Evolutionary conservation across 2,329 filamentous ascomycete species (phyloP), one percentile per base, ranked within the genome.

Genomic region (Amylocarpus encephaloides): DNA sequence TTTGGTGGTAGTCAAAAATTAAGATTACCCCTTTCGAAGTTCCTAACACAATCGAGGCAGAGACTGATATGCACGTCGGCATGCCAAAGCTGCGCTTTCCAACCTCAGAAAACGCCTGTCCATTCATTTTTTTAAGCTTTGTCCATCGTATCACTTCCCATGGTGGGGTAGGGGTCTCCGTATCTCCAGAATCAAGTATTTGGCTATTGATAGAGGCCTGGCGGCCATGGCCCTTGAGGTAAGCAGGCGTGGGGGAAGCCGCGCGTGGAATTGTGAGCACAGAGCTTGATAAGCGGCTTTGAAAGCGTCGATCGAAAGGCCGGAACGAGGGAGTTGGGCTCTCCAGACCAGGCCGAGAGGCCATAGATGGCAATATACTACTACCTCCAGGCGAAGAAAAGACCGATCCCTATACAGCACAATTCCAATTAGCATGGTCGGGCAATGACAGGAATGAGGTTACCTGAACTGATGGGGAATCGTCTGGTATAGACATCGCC

Each of bases 141-240:
- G 89, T 97, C 94, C 94, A 98, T 64, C 91, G 80, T 52, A 98
- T 86, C 48, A 97, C 90, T 64, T 98, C 93, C 94, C 93, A 98
- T 1, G 93, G 93, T 5, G 88, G 82, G 48, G 88, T 83, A 2
- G 82, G 77, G 1, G 83, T 81, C 57, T 92, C 86, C 18, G 77
- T 74, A 43, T 86, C 86, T 49, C 82, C 73, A 39, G 78, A 68
- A 51, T 84, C 82, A 12, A 77, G 65, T 10, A 87, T 68, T 58
- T 88, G 82, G 60, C 88, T 94, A 40, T 78, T 84, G 16, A 90
- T 63, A 1, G 92, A 96, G 1, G 82, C 85, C 60, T 89, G 86
- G 48, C 91, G 83, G 48, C 89, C 94, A 64, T 93, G 88, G 2
- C 77, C 68, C n/a, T 77, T 76, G 11, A 90, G 73, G 59, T 94